Evolutionary conservation across 345 rosid species (phyloP).

Genomic region (Corymbia maculata): DNA sequence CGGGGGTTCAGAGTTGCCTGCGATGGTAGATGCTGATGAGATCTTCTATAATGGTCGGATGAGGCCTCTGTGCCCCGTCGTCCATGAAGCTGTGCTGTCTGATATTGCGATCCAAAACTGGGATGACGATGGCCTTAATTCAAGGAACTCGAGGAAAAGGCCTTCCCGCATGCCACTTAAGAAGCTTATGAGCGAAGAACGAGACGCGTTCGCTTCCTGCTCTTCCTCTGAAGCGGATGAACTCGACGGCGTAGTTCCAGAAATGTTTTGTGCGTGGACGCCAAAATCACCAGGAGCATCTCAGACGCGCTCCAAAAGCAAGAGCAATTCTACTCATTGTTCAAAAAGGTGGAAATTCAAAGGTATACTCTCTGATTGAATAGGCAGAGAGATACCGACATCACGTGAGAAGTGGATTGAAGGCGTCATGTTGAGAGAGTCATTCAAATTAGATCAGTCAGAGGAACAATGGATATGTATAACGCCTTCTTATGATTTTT

Average conservation of each 20-base stretch:
- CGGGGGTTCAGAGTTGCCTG: constrained; percentile 8
- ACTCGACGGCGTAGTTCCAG: constrained; percentile 31
- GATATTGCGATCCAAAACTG: neutral
- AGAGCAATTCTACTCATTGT: constrained; percentile 7
- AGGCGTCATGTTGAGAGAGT: neutral
- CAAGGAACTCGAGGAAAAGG: neutral
- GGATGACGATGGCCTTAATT: neutral
- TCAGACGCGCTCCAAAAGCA: neutral
- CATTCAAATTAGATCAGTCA: neutral
- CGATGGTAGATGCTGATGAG: constrained; percentile 42
- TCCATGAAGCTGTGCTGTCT: constrained; percentile 8
- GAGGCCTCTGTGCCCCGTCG: constrained; percentile 36
- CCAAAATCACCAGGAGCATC: constrained; percentile 16
- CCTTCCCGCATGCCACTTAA: constrained; percentile 26
- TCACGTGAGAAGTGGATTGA: neutral
- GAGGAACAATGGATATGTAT: neutral
- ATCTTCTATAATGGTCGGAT: constrained; percentile 59
- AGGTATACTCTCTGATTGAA: constrained; percentile 17
- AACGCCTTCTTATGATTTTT: neutral
- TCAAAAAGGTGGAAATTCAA: constrained; percentile 69
- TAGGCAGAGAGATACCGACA: neutral
- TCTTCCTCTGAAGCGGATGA: constrained; percentile 58
- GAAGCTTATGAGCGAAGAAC: constrained; percentile 49
- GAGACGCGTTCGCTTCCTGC: constrained; percentile 27
- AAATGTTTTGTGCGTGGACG: constrained; percentile 63